phyloP scores from a whole-genome alignment of 805 yeast genomes.

The Cyberlindnera nakhonratchasimensis region DNA sequence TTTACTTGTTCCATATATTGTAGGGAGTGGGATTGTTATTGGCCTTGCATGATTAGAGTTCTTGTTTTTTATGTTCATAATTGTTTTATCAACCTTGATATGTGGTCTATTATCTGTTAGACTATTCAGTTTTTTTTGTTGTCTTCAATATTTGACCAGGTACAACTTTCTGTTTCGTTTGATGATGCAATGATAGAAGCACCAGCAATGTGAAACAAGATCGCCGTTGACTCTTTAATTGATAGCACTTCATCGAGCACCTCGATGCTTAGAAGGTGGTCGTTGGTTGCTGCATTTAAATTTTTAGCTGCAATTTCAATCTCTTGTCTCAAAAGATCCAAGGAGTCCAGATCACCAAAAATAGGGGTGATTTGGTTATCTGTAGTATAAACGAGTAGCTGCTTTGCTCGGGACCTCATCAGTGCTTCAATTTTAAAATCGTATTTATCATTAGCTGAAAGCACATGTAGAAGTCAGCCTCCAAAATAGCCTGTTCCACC shows the following conservation, averaged over 20 bases:
- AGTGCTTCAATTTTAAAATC: constrained; percentile 25
- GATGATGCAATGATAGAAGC: constrained; percentile 11
- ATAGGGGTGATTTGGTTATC: constrained; percentile 23
- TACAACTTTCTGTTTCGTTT: constrained; percentile 2
- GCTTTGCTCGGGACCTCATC: constrained; percentile 26
- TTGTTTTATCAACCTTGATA: constrained; percentile 27
- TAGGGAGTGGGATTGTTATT: constrained; percentile 34
- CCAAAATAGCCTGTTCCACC: constrained; percentile 39
- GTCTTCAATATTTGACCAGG: constrained; percentile 12
- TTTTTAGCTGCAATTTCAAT: constrained; percentile 29
- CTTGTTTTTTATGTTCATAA: constrained; percentile 29
- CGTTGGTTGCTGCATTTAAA: constrained; percentile 33
- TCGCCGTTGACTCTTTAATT: constrained; percentile 25
- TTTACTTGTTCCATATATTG: constrained; percentile 32
- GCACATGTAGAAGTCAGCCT: constrained; percentile 28
- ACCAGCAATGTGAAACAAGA: constrained; percentile 37
- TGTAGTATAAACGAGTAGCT: constrained; percentile 12
- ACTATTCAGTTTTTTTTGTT: constrained; percentile 1
- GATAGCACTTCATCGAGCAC: constrained; percentile 26
- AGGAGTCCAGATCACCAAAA: constrained; percentile 26
- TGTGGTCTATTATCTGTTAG: constrained; percentile 11
- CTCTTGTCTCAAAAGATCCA: constrained; percentile 19
- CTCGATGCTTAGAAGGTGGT: constrained; percentile 28
- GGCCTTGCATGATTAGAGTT: constrained; percentile 31
- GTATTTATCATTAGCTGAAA: constrained; percentile 13